Base-by-base conservation (phyloP, 1,139 yeast species). In the Suhomyces atakaporum region DNA sequence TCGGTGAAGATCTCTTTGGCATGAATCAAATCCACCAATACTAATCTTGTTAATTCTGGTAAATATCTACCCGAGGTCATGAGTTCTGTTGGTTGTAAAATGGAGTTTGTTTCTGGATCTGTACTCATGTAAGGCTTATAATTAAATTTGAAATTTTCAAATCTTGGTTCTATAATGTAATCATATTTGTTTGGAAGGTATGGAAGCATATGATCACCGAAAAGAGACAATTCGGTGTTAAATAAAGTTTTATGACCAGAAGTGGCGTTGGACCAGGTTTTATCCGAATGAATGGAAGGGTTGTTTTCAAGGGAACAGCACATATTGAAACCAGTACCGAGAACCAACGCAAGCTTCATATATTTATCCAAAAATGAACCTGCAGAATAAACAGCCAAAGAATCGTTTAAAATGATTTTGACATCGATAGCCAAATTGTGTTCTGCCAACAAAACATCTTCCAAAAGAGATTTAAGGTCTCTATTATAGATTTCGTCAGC, bases 31-130 rank as follows among this genome's bases (percentile, higher is more conserved):
- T 67, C 73, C 20, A 62, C 49, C 27, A 75, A 37, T 3, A 66
- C 66, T 37, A 73, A 56, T 31, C 83, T 58, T 5, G 73, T 57
- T 39, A 77, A 53, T 49, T 78, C 84, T 8, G 79, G 77, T 35
- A 78, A 60, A 53, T 78, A 78, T 46, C 83, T 60, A 1, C 83
- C 84, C 32, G 78, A 64, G 25, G 79, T 68, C 63, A 76, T 60
- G 40, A 73, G 58, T 50, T 78, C 84, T 29, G 69, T 56, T 2
- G 84, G 84, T 51, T 78, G 83, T 49, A 74, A 72, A 25, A 75
- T 59, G 7, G 56, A 53, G 13, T 55, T 43, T n/a, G 56, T 49
- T 3, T 27, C 27, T 3, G 63, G 63, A 39, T 66, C 74, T 6
- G 53, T 43, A 6, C 49, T 42, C 68, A 67, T 60, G 50, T 57